A percentile compares a stretch with the other conserved stretches of the same genome.
phyloP scores from a whole-genome alignment of 2,329 filamentous ascomycete genomes.

The Didymosphaeria variabile region DNA sequence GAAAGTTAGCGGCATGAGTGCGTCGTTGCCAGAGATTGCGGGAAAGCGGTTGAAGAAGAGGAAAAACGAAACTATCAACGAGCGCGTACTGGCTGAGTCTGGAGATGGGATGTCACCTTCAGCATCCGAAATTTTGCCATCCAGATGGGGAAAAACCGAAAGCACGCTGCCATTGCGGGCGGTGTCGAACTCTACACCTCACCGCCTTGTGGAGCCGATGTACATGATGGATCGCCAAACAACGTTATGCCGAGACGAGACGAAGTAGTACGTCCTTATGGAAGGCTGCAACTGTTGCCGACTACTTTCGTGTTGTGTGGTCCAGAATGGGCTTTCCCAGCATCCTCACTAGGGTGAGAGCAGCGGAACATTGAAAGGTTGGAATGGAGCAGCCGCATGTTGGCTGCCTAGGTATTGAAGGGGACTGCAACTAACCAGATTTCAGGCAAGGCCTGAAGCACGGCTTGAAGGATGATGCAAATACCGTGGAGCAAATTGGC shows the following conservation, averaged over 20 bases:
- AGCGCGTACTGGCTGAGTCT: too few relatives aligned
- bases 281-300: conserved; percentile 68
- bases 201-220: conserved; percentile 62
- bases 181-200: conserved; percentile 66
- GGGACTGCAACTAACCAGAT: conserved; percentile 37
- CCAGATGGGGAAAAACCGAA: conserved; percentile 45
- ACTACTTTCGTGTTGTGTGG: conserved; percentile 67
- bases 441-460: not conserved
- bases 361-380: conserved; percentile 68
- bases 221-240: conserved; percentile 58
- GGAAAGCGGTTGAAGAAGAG: conserved; percentile 38
- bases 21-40: conserved; percentile 39
- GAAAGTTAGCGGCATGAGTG: conserved; percentile 49
- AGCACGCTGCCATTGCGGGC: conserved; percentile 64
- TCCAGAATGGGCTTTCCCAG: conserved; percentile 73
- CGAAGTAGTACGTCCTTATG: conserved; percentile 69
- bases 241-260: conserved; percentile 63
- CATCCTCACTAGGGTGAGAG: conserved; percentile 62
- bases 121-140: too few relatives aligned
- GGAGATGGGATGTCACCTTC: too few relatives aligned
- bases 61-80: conserved; percentile 21
- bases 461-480: not conserved
- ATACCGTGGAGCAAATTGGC: not conserved
- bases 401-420: conserved; percentile 70
- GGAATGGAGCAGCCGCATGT: conserved; percentile 66